phyloP scores from a whole-genome alignment of 768 basidiomycete genomes.

The Bullera alba region DNA sequence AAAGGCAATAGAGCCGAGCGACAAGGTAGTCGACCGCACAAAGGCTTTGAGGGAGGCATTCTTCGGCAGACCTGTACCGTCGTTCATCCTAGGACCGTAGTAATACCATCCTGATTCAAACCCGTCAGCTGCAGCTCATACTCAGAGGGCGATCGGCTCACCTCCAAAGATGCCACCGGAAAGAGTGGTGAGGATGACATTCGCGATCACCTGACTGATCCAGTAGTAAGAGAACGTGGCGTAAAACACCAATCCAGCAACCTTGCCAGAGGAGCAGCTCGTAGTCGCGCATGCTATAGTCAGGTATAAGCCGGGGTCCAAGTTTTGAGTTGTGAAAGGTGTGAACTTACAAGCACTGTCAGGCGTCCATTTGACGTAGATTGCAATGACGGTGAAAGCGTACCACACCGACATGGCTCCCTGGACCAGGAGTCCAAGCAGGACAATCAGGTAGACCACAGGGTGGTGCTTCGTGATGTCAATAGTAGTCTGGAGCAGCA shows the following conservation, averaged over 20 bases:
- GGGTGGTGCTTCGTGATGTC: conserved; percentile 77
- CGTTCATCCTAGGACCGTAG: conserved; percentile 64
- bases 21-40: conserved; percentile 66
- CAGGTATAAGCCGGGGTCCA: conserved; percentile 50
- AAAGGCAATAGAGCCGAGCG: conserved; percentile 77
- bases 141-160: conserved; percentile 1
- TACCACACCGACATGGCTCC: conserved; percentile 71
- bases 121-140: not conserved
- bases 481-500: conserved; percentile 74
- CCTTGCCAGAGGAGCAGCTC: conserved; percentile 64
- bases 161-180: conserved; percentile 70
- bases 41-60: conserved; percentile 66
- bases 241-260: conserved; percentile 70
- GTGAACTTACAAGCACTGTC: conserved; percentile 59
- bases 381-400: conserved; percentile 67
- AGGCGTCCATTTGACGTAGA: conserved; percentile 68
- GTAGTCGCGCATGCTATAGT: conserved; percentile 45
- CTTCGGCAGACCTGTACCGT: conserved; percentile 61
- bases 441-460: conserved; percentile 70
- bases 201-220: conserved; percentile 74
- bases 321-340: not conserved
- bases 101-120: conserved; percentile 64
- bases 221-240: conserved; percentile 77
- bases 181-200: conserved; percentile 69
- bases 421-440: conserved; percentile 63